phyloP scores from a whole-genome alignment of 2,329 filamentous ascomycete genomes.

The Coniochaeta sp. region DNA sequence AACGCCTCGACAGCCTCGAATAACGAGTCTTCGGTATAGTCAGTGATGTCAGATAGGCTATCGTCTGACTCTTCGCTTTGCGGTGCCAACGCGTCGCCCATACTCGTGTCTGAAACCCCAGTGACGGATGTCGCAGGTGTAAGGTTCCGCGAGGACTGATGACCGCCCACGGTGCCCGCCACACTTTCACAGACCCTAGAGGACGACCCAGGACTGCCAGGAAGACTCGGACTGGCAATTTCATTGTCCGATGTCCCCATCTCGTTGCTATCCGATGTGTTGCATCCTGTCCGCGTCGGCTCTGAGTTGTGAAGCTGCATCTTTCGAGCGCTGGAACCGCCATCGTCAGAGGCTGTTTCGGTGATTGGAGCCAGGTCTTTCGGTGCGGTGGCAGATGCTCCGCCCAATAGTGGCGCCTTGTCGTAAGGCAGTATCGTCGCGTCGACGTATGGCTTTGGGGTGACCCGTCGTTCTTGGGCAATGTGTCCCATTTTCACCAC shows the following conservation, averaged over 20 bases:
- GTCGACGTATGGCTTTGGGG: neutral
- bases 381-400: neutral
- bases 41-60: neutral
- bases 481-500: neutral
- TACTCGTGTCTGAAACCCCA: neutral
- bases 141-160: neutral
- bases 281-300: neutral
- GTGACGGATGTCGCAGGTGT: neutral
- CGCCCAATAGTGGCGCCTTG: neutral
- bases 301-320: neutral
- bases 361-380: neutral
- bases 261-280: neutral
- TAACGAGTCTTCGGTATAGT: constrained; percentile 1
- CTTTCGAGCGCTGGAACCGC: neutral
- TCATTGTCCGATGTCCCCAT: neutral
- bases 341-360: neutral
- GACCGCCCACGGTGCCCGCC: no score
- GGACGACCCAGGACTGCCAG: neutral
- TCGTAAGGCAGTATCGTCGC: neutral
- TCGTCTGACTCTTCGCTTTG: neutral
- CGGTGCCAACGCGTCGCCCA: neutral
- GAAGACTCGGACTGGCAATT: neutral
- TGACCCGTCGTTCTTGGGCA: neutral
- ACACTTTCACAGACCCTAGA: neutral
- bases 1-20: neutral